Conservation (phyloP, 345 rosid genomes). For the Passiflora organensis region DNA sequence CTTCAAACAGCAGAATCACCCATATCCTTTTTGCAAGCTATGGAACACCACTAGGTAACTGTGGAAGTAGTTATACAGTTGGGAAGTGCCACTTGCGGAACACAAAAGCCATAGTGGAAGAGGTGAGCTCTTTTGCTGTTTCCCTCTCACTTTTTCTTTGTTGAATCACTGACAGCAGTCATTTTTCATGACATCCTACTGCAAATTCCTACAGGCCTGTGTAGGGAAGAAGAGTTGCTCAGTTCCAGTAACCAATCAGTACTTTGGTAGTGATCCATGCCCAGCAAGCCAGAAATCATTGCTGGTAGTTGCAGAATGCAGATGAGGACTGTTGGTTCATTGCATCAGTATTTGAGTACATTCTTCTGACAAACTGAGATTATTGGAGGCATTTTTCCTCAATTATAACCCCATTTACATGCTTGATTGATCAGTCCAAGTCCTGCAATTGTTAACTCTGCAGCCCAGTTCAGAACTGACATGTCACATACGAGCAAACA, state of each 20-base stretch:
- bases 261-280: conserved; percentile 48
- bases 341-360: too few relatives aligned
- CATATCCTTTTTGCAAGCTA: conserved; percentile 46
- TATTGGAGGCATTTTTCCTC: too few relatives aligned
- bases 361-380: too few relatives aligned
- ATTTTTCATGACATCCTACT: too few relatives aligned
- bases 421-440: too few relatives aligned
- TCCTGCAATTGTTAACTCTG: too few relatives aligned
- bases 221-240: conserved; percentile 42
- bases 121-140: conserved; percentile 28
- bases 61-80: conserved; percentile 24
- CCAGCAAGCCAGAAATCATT: conserved; percentile 40
- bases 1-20: conserved; percentile 32
- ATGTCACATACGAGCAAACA: too few relatives aligned
- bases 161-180: too few relatives aligned
- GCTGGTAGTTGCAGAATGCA: conserved; percentile 57
- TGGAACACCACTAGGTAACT: conserved; percentile 48
- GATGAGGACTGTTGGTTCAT: conserved; percentile 8
- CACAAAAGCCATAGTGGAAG: conserved; percentile 33
- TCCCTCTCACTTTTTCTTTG: neutral
- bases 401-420: too few relatives aligned
- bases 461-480: too few relatives aligned
- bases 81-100: conserved; percentile 46
- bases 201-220: conserved; percentile 44
- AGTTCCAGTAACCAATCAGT: conserved; percentile 31